Evolutionary conservation across 495 filamentous ascomycete genomes (phyloP), one percentile per base, ranked within the genome.

Genomic region (Talaromyces proteolyticus): DNA sequence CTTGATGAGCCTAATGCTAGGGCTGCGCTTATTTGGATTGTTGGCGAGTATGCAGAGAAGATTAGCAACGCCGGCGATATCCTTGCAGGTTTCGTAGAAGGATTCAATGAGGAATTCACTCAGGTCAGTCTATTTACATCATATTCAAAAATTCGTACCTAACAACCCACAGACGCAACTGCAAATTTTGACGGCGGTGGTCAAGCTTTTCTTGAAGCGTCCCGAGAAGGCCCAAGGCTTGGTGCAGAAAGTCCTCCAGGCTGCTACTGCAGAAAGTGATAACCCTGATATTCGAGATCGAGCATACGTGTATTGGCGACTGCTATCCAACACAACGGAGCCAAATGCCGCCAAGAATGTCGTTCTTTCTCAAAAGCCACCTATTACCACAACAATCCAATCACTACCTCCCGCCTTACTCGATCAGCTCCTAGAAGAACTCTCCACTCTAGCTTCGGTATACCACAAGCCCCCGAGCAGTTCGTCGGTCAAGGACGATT

Each of bases 381-480:
- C 91, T 22, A 99, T 99, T 63, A 84, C 88, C 25, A 89, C 91
- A 17, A 97, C 93, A 11, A 94, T 96, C 63, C 86, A 84, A 55
- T 89, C 88, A 45, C 79, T 97, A 17, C 91, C 94, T 2, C 79
- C 86, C 17, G 66, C 79, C 7, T 78, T 97, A 6, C 84, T 98
- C 16, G 91, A 97, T 24, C 81, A 89, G 56, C 82, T 98, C 3
- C 81, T 97, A 11, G 75, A 75, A 4, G 91, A 97, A 65, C 81
- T 98, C 12, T 96, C 91, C n/a, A 95, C 94, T 11, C 81, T 98
- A 18, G 90, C 93, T 2, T 96, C 92, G 11, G 93, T 98, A n/a
- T 98, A 98, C 69, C 93, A 97, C 77, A 97, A 96, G 70, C 91
- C 91, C 14, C 89, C 93, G 89, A 93, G 72, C 90, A 90, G 4